A percentile compares a stretch with the other conserved stretches of the same genome.
Evolutionary conservation across 1,139 yeast genomes (phyloP).

Genomic region (Saccharomyces hybrid): DNA sequence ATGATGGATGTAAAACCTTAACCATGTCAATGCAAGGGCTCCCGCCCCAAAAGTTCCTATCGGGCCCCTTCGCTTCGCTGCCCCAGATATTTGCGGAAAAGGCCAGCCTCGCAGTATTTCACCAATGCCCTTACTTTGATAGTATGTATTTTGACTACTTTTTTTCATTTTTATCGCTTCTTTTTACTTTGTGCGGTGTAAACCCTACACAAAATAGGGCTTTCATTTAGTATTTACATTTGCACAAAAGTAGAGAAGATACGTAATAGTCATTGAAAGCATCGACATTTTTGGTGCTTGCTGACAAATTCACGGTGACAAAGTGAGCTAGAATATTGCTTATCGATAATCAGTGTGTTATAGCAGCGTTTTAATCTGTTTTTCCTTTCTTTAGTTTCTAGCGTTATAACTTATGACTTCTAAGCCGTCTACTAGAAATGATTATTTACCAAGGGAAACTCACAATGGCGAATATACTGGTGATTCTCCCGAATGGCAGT

Average conservation of each 20-base stretch:
- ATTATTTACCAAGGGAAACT: neutral
- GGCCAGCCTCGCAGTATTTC: neutral
- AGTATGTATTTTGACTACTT: neutral
- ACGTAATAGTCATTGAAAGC: neutral
- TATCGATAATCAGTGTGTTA: neutral
- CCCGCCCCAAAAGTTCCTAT: slow-evolving; percentile 1
- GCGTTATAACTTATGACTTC: neutral
- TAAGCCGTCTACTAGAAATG: neutral
- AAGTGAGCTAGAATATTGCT: neutral
- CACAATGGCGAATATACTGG: neutral
- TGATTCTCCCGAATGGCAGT: neutral
- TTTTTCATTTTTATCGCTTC: neutral
- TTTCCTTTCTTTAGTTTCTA: neutral
- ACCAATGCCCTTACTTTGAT: neutral
- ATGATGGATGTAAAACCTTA: neutral
- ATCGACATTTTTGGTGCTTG: neutral
- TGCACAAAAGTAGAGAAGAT: neutral
- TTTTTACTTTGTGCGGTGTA: neutral
- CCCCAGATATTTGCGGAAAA: neutral
- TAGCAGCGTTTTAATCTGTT: neutral
- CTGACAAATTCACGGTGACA: neutral
- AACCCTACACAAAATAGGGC: neutral
- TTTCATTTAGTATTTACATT: neutral
- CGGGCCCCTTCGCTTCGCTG: neutral
- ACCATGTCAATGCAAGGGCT: neutral